These are phyloP conservation scores for Raddia guianensis DNA, from an alignment of 176 grass and related monocot genomes.

Conservation along the genomic window DNA sequence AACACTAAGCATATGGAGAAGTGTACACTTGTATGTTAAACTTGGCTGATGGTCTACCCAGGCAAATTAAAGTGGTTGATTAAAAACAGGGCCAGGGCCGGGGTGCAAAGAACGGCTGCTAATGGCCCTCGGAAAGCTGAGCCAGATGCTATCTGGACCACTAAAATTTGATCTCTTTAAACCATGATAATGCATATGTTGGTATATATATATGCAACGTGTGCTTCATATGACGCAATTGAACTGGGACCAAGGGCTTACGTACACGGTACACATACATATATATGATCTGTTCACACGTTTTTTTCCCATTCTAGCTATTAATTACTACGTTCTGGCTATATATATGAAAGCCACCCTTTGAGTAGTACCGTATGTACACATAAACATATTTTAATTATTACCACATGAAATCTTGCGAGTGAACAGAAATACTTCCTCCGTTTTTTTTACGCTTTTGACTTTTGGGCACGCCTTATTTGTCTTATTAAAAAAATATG, in stretches of 20 bases:
- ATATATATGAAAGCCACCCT: too few species aligned
- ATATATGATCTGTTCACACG: too few species aligned
- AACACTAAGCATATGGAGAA: not conserved
- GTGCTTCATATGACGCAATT: constrained; percentile 10
- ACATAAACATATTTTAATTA: too few species aligned
- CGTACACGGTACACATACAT: too few species aligned
- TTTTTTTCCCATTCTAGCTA: too few species aligned
- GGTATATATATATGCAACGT: not conserved
- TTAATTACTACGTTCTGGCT: too few species aligned
- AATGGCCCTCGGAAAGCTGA: not conserved
- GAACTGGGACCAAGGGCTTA: not conserved
- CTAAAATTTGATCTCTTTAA: constrained; percentile 27
- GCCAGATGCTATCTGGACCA: not conserved
- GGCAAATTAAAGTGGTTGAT: constrained; percentile 18
- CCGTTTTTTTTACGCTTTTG: too few species aligned
- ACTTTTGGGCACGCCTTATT: too few species aligned
- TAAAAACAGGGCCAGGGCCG: not conserved
- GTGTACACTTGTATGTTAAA: not conserved
- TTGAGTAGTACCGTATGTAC: too few species aligned
- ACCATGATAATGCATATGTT: not conserved
- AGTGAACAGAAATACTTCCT: too few species aligned
- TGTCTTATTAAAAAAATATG: too few species aligned
- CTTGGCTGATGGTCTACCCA: not conserved
- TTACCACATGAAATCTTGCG: too few species aligned
- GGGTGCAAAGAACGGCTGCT: constrained; percentile 39